phyloP scores from a whole-genome alignment of 495 filamentous ascomycete genomes.

The Astrothelium subdiscretum region DNA sequence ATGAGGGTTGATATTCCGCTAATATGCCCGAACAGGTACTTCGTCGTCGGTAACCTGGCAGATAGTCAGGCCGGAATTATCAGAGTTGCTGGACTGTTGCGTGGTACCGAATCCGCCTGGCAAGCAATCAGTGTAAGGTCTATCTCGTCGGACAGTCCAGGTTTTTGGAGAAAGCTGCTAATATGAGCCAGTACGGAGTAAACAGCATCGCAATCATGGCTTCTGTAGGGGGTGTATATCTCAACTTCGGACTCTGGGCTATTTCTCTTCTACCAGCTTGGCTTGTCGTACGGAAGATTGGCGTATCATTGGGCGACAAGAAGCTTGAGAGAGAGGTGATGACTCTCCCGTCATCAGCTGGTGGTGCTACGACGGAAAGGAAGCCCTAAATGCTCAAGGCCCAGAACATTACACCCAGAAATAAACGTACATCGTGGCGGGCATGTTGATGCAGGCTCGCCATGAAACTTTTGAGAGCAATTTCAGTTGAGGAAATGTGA shows the following conservation, averaged over 20 bases:
- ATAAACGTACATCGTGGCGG: no score
- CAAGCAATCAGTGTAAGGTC: conserved; percentile 43
- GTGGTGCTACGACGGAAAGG: no score
- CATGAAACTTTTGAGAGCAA: no score
- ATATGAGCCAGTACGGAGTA: conserved; percentile 39
- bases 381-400: no score
- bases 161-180: not conserved
- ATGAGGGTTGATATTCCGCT: not conserved
- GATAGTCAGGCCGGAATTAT: conserved; percentile 44
- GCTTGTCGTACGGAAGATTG: conserved; percentile 44
- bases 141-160: not conserved
- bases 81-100: conserved; percentile 46
- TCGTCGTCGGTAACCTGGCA: conserved; percentile 48
- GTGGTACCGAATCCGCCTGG: conserved; percentile 51
- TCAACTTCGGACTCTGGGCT: conserved; percentile 53
- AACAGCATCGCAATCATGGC: conserved; percentile 45
- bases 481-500: no score
- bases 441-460: no score
- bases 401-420: no score
- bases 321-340: not conserved
- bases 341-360: no score
- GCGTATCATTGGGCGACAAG: conserved; percentile 14
- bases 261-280: conserved; percentile 46
- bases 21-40: conserved; percentile 36
- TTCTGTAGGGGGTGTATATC: conserved; percentile 46